Base-by-base conservation (phyloP, 1,139 yeast genomes). In the Saccharomyces hybrid region DNA sequence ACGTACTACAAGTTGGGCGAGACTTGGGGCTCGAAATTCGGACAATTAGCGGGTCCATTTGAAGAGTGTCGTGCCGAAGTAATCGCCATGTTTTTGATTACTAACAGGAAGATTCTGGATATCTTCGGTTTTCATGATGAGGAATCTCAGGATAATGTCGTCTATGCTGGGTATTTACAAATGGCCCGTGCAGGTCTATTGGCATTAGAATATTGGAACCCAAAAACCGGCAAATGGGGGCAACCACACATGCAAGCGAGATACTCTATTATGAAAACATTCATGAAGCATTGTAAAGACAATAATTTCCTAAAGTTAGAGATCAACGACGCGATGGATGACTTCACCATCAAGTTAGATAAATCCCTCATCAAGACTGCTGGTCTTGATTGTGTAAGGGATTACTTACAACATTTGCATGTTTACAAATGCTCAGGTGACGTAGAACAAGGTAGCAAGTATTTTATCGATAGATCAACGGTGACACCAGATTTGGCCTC, bases 241-340 rank as follows among this genome's bases (percentile, higher is more conserved):
- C 96, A 89, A 73, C 84, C 96, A n/a, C 96, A 89, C 69, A 88
- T 88, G 90, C 96, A 88, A 74, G 96, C 96, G 5, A 78, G 96
- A 67, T 89, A 80, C 71, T 88, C 93, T 42, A 88, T 89, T 62
- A 78, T 88, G 77, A 87, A 86, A 73, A 79, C 84, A 31, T 83
- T 88, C 67, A 74, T 86, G 64, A 76, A 82, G 54, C 90, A 95
- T 3, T 85, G 86, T 21, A 68, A 73, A n/a, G 79, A 75, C 28
- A 81, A 85, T 31, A 83, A 80, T 51, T 75, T 77, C 53, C 72
- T 88, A 57, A 75, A 76, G 54, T 52, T 67, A 12, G 58, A 58
- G 9, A 73, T 73, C n/a, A 76, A 73, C 28, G 76, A 76, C 55
- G 82, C 19, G 32, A 51, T 64, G 64, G 74, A 78, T 49, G 95